Conservation (phyloP, 2,329 filamentous ascomycete genomes). For the Epichloe hybrida region DNA sequence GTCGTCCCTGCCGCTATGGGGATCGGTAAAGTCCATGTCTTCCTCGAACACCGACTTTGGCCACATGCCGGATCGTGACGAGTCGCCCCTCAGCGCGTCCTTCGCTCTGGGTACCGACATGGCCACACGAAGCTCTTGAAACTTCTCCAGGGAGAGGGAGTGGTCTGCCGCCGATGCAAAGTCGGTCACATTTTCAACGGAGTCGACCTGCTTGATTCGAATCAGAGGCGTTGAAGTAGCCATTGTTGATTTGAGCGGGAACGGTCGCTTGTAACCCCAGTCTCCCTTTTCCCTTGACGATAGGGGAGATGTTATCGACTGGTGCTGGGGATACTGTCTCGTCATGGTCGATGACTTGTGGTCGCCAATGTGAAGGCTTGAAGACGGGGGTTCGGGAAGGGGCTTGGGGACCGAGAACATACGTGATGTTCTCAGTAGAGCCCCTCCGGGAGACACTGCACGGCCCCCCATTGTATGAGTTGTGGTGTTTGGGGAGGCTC, state of each 20-base stretch:
- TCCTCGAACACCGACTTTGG: conserved; percentile 47
- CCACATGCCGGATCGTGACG: conserved; percentile 12
- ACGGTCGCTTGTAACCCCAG: conserved; percentile 80
- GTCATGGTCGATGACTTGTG: conserved; percentile 39
- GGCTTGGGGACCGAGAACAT: conserved; percentile 77
- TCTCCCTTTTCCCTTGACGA: conserved; percentile 66
- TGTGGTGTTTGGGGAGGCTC: conserved; percentile 15
- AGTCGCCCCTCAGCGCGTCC: conserved; percentile 6
- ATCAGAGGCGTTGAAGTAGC: conserved; percentile 62
- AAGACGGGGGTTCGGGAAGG: conserved; percentile 49
- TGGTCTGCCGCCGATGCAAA: conserved; percentile 76
- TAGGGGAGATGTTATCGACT: conserved; percentile 66
- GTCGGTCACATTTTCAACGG: conserved; percentile 77
- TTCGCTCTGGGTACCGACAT: conserved; percentile 39
- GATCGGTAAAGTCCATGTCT: conserved; percentile 37
- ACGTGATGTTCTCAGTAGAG: conserved; percentile 72
- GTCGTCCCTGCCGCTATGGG: conserved; percentile 21
- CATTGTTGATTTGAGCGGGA: conserved; percentile 64
- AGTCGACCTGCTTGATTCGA: conserved; percentile 66
- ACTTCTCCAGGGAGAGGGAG: conserved; percentile 69
- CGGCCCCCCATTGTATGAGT: conserved; percentile 19
- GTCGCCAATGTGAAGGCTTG: conserved; percentile 21
- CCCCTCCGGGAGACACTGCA: conserved; percentile 45
- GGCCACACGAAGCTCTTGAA: conserved; percentile 66
- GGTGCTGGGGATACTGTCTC: conserved; percentile 63